These are phyloP conservation scores for Cladosporium sp. DNA, from an alignment of 2,329 filamentous ascomycete species.

Conservation along the genomic window DNA sequence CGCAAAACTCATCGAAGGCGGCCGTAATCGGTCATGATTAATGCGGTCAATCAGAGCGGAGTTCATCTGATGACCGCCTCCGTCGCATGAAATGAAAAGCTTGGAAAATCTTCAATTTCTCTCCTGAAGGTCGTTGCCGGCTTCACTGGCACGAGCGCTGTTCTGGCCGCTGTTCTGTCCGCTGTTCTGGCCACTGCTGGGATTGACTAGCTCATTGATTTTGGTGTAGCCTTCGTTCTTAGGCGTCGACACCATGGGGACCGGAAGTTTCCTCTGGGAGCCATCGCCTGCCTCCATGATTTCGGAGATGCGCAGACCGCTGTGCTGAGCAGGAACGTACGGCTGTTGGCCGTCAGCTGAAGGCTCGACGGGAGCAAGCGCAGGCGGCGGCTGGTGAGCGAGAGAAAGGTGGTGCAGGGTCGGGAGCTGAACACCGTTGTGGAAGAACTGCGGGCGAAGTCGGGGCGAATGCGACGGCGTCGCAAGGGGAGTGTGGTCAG, in stretches of 20 bases:
- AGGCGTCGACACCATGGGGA: slow-evolving; percentile 67
- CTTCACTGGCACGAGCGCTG: slow-evolving; percentile 28
- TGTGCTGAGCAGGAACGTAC: slow-evolving; percentile 50
- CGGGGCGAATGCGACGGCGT: slow-evolving; percentile 94
- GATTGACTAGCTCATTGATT: slow-evolving; percentile 74
- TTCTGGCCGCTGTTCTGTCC: slow-evolving; percentile 59
- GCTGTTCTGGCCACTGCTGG: slow-evolving; percentile 53
- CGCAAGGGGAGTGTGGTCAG: slow-evolving; percentile 95
- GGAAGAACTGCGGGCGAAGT: slow-evolving; percentile 65
- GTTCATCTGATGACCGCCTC: neutral
- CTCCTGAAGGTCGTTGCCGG: slow-evolving; percentile 29
- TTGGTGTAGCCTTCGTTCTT: slow-evolving; percentile 44
- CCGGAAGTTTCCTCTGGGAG: slow-evolving; percentile 81
- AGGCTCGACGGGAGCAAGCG: slow-evolving; percentile 65
- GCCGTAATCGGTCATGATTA: slow-evolving; percentile 7
- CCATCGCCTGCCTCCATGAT: slow-evolving; percentile 88
- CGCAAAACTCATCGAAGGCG: slow-evolving; percentile 2
- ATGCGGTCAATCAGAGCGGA: neutral
- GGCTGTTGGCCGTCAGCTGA: slow-evolving; percentile 54
- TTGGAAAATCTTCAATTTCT: slow-evolving; percentile 13
- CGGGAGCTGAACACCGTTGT: slow-evolving; percentile 71
- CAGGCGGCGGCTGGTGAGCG: slow-evolving; percentile 51
- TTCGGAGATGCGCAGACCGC: slow-evolving; percentile 77
- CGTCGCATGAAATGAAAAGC: neutral
- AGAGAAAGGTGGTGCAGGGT: slow-evolving; percentile 70